These are phyloP conservation scores for Globisporangium apiculatum DNA, from an alignment of 352 stramenopile genomes.

Conservation along the genomic window DNA sequence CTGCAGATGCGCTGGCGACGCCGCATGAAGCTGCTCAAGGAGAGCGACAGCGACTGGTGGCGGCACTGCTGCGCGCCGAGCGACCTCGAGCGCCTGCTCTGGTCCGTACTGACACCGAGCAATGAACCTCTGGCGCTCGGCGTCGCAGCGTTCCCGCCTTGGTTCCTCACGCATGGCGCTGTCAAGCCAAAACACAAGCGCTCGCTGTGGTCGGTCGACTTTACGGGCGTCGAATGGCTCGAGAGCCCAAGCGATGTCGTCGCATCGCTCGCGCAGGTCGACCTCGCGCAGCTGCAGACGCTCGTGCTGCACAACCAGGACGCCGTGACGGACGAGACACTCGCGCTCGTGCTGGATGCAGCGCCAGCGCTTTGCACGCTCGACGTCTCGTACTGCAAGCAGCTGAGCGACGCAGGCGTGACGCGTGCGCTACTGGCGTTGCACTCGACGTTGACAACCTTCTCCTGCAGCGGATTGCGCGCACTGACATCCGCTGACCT, in stretches of 20 bases:
- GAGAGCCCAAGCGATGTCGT: conserved; percentile 1
- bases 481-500: conserved; percentile 6
- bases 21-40: conserved; percentile 2
- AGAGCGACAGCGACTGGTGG: conserved; percentile 5
- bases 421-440: background rate
- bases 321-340: conserved; percentile 4
- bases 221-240: conserved; percentile 9
- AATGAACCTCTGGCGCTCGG: conserved; percentile 4
- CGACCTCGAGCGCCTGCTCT: conserved; percentile 1
- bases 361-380: conserved; percentile 1
- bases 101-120: background rate
- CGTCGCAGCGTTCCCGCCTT: conserved; percentile 5
- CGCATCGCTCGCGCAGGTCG: background rate
- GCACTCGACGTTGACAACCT: conserved; percentile 2
- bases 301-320: conserved; percentile 7
- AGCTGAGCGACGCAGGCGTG: conserved; percentile 4
- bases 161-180: background rate
- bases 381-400: conserved; percentile 8
- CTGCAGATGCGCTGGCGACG: conserved; percentile 3
- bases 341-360: background rate
- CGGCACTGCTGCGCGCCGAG: background rate
- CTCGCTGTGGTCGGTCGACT: background rate
- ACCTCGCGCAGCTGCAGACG: background rate
- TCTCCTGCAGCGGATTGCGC: conserved; percentile 11
- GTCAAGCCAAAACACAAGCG: background rate